Conservation (phyloP, 192 early-diverging fungal species). For the Coemansia interrupta region DNA sequence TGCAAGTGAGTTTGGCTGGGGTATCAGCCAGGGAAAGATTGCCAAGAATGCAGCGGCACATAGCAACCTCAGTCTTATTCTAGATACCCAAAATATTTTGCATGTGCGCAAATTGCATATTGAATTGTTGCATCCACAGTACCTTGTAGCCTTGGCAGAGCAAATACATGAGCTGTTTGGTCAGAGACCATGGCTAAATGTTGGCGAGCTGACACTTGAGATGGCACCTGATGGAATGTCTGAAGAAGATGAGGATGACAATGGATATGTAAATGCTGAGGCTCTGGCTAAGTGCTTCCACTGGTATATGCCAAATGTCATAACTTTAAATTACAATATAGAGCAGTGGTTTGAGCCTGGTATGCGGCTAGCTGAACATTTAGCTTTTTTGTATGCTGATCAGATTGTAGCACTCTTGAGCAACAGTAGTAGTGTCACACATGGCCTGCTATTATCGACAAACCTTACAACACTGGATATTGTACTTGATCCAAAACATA, state of each 20-base stretch:
- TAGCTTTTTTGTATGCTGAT: neutral
- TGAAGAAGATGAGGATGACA: no score
- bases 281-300: no score
- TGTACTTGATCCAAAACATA: neutral
- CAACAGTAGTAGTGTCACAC: neutral
- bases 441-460: neutral
- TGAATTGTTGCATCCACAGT: no score
- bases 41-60: neutral
- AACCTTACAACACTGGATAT: neutral
- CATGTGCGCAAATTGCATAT: no score
- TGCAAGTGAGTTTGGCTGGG: slow-evolving; percentile 1
- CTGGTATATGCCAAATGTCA: neutral
- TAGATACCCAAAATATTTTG: neutral
- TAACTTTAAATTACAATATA: neutral
- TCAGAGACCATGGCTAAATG: no score
- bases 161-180: no score
- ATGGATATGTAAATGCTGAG: no score
- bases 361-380: neutral
- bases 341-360: neutral
- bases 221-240: no score
- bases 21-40: neutral
- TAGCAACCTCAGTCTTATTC: neutral
- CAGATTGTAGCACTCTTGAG: neutral
- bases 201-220: no score
- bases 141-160: no score